Evolutionary conservation across 257 asterid species (phyloP).

Genomic region (Primulina huaijiensis): DNA sequence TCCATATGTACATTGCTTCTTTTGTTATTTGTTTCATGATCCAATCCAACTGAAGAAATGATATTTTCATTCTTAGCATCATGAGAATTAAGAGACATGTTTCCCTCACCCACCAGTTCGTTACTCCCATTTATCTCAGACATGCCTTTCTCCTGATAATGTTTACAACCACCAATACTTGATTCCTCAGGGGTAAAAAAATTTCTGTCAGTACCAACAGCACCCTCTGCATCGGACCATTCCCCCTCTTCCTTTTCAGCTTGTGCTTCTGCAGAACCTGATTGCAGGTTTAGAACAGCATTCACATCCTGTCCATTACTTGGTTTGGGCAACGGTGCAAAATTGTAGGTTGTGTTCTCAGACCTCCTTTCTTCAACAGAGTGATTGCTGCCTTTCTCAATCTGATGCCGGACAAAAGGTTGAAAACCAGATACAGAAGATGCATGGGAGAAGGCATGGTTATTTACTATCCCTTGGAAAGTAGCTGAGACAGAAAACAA

Average conservation of each 20-base stretch:
- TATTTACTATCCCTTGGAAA: slow-evolving; percentile 79
- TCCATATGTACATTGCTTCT: slow-evolving; percentile 45
- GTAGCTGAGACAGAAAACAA: slow-evolving; percentile 55
- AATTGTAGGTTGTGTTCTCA: slow-evolving; percentile 29
- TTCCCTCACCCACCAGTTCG: slow-evolving; percentile 32
- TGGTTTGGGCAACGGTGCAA: slow-evolving; percentile 39
- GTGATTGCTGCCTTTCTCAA: slow-evolving; percentile 41
- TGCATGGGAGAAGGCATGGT: slow-evolving; percentile 89
- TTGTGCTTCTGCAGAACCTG: slow-evolving; percentile 38
- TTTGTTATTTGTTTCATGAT: slow-evolving; percentile 57
- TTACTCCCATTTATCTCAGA: slow-evolving; percentile 35
- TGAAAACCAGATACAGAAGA: slow-evolving; percentile 95
- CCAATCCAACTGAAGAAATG: slow-evolving; percentile 35
- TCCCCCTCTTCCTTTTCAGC: slow-evolving; percentile 98
- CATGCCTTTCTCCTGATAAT: slow-evolving; percentile 39
- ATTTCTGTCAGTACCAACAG: slow-evolving; percentile 43
- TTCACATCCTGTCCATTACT: slow-evolving; percentile 41
- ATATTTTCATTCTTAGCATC: slow-evolving; percentile 49
- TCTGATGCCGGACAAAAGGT: slow-evolving; percentile 78
- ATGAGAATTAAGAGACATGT: slow-evolving; percentile 33
- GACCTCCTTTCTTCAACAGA: slow-evolving; percentile 36
- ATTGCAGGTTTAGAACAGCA: slow-evolving; percentile 38
- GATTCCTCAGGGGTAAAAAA: slow-evolving; percentile 36
- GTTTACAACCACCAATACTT: slow-evolving; percentile 41
- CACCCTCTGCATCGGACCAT: slow-evolving; percentile 94